Percentiles rank a stretch among this genome's conserved stretches.
Conservation (phyloP, 2,329 filamentous ascomycete species). For the Dactylellina cionopaga region DNA sequence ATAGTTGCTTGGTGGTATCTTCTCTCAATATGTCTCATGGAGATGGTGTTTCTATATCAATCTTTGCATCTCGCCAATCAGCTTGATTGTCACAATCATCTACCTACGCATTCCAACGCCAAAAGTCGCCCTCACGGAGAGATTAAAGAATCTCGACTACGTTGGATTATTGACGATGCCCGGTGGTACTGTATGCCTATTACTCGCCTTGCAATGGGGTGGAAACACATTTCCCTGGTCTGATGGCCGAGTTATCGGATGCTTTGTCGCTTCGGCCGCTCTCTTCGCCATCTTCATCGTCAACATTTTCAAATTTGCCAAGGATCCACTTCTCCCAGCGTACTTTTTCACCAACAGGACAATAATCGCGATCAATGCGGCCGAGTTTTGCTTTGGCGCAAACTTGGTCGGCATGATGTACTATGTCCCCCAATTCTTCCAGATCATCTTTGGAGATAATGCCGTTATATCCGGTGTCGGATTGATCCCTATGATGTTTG, state of each 20-base stretch:
- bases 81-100: constrained; percentile 64
- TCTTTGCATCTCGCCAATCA: constrained; percentile 67
- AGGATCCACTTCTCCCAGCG: constrained; percentile 67
- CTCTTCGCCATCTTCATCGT: constrained; percentile 65
- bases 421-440: constrained; percentile 68
- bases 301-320: constrained; percentile 63
- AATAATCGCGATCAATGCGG: constrained; percentile 66
- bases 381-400: constrained; percentile 57
- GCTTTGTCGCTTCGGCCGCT: constrained; percentile 66
- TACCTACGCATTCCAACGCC: constrained; percentile 62
- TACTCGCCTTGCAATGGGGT: constrained; percentile 73
- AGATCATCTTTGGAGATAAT: constrained; percentile 66
- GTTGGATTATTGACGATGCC: constrained; percentile 70
- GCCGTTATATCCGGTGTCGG: constrained; percentile 68
- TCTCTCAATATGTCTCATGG: constrained; percentile 64
- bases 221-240: constrained; percentile 67
- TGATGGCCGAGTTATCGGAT: constrained; percentile 66
- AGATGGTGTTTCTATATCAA: constrained; percentile 71
- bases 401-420: constrained; percentile 64
- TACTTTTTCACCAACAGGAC: constrained; percentile 68
- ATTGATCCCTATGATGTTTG: constrained; percentile 66
- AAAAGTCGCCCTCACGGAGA: constrained; percentile 59
- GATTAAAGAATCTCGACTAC: constrained; percentile 67
- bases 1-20: constrained; percentile 64
- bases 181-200: constrained; percentile 69